A percentile compares a stretch with the other conserved stretches of the same genome.
phyloP scores from a whole-genome alignment of 1,284 basidiomycete genomes.

The Mycena sp. region DNA sequence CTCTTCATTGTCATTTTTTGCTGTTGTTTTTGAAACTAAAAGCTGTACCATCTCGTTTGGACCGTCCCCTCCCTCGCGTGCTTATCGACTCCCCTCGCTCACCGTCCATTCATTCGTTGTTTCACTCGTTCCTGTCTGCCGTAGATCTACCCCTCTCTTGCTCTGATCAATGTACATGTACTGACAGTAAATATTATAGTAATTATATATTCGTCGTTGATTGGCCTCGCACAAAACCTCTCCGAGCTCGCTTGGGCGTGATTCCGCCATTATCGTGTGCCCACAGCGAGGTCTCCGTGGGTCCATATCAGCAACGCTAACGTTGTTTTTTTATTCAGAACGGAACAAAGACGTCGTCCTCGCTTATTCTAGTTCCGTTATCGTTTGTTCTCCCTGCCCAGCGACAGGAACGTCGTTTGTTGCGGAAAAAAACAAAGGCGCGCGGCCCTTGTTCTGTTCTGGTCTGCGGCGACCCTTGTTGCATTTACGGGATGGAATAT shows the following conservation, averaged over 20 bases:
- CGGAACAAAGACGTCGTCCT: too few relatives aligned
- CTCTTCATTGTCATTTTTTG: constrained; percentile 32
- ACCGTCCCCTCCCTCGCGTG: neutral
- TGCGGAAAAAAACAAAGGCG: neutral
- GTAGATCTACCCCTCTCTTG: constrained; percentile 27
- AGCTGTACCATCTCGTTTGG: constrained; percentile 1
- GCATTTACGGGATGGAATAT: too few relatives aligned
- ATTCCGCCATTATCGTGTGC: neutral
- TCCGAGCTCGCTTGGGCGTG: neutral
- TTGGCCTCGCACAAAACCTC: neutral
- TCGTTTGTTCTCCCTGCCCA: too few relatives aligned
- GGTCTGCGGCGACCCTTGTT: neutral
- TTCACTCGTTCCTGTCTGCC: constrained; percentile 26
- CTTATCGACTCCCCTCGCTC: neutral
- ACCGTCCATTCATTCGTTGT: constrained; percentile 3
- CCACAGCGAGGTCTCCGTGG: too few relatives aligned
- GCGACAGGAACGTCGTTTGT: too few relatives aligned
- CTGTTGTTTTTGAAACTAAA: constrained; percentile 23
- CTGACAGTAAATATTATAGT: constrained; percentile 34
- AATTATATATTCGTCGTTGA: constrained; percentile 25
- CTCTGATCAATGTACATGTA: constrained; percentile 32
- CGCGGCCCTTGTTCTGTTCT: neutral
- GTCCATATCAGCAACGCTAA: too few relatives aligned
- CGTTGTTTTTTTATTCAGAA: neutral
- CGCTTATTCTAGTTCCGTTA: too few relatives aligned